phyloP scores from a whole-genome alignment of 306 rosid species.

The Vachellia collinsii region DNA sequence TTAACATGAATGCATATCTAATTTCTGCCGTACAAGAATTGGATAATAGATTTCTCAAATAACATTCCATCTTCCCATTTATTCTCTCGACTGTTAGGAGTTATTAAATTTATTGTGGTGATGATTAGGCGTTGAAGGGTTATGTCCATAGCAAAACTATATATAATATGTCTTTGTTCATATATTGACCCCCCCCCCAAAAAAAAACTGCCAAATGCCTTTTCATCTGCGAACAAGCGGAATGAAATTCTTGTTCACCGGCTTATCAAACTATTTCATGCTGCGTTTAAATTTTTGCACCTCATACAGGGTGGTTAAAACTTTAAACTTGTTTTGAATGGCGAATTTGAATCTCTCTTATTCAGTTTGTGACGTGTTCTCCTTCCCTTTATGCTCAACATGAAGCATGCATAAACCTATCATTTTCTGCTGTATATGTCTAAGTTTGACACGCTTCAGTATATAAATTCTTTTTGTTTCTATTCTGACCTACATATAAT shows the following conservation, averaged over 20 bases:
- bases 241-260: background rate
- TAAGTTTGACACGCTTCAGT: constrained; percentile 20
- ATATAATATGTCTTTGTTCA: background rate
- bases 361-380: background rate
- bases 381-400: background rate
- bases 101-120: background rate
- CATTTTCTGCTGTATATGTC: constrained; percentile 24
- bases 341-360: background rate
- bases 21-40: background rate
- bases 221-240: background rate
- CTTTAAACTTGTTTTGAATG: background rate
- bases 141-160: background rate
- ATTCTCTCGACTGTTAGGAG: background rate
- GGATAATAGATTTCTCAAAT: background rate
- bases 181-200: background rate
- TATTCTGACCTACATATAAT: constrained; percentile 27
- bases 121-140: background rate
- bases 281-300: background rate
- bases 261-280: background rate
- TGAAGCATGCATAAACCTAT: constrained; percentile 16
- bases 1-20: background rate
- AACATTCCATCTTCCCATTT: background rate
- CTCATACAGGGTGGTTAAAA: background rate
- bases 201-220: too few relatives aligned
- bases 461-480: constrained; percentile 21